These are phyloP conservation scores for Tolypocladium paradoxum DNA, from an alignment of 2,329 filamentous ascomycete genomes.

Conservation along the genomic window DNA sequence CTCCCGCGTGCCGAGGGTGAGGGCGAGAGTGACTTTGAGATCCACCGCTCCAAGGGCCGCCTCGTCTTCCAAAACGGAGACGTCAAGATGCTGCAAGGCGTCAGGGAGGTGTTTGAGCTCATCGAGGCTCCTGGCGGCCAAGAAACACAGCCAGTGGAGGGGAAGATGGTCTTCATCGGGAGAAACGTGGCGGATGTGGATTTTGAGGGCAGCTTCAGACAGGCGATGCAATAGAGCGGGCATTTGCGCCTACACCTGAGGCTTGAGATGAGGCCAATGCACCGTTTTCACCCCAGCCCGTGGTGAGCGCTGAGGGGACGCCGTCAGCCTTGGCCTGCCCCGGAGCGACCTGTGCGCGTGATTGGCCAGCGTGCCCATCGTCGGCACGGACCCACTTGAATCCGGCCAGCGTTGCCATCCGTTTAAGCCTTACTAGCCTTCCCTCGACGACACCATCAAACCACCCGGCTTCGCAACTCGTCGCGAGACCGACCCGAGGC, in stretches of 20 bases:
- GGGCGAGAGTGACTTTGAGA: slow-evolving; percentile 47
- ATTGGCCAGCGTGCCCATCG: slow-evolving; percentile 15
- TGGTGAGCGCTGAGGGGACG: no score
- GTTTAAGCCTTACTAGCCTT: slow-evolving; percentile 14
- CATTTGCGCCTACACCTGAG: no score
- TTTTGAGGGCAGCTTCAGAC: slow-evolving; percentile 35
- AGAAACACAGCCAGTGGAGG: slow-evolving; percentile 18
- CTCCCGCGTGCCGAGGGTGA: slow-evolving; percentile 37
- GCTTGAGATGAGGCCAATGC: neutral
- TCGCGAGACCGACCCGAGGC: neutral
- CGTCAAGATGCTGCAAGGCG: slow-evolving; percentile 76
- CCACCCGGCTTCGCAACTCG: slow-evolving; percentile 2
- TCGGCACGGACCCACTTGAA: slow-evolving; percentile 30
- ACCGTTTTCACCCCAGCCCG: no score
- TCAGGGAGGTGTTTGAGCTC: slow-evolving; percentile 88
- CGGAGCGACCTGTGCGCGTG: slow-evolving; percentile 3
- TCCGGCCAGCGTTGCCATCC: slow-evolving; percentile 18
- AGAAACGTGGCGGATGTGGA: slow-evolving; percentile 39
- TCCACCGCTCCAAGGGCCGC: slow-evolving; percentile 81
- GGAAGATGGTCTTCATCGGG: slow-evolving; percentile 57
- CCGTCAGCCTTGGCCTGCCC: neutral
- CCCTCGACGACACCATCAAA: slow-evolving; percentile 11
- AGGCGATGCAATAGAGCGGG: slow-evolving; percentile 12
- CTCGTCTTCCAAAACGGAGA: slow-evolving; percentile 54
- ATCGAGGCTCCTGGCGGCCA: slow-evolving; percentile 45